Base-by-base conservation (phyloP, 345 rosid species). In the Durio zibethinus region DNA sequence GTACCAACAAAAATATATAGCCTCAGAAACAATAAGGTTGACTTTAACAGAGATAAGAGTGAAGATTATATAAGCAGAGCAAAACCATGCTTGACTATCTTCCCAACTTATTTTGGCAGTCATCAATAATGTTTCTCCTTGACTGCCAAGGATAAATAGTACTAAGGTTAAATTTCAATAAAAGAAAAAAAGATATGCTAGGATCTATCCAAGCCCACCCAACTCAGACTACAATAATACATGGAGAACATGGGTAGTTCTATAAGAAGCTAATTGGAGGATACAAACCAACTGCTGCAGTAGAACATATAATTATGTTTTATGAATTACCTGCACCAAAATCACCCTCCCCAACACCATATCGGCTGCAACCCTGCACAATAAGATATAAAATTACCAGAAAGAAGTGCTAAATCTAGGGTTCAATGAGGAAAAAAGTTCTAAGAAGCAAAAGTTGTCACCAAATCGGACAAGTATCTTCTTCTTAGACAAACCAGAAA, bases 281-380 rank as follows among this genome's bases (percentile, higher is more conserved):
- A 56, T 12, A 29, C 31, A 67, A 75, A 62, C 59, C 53, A 66
- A 79, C 69, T 25, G 35, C n/a, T 3, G 25, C 60, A 57, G 12
- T 79, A 3, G 45, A 68, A 35, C 3, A 21, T 64, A 47, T 48
- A 14, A 59, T 7, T 18, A 48, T 15, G n/a, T 68, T 57, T 57
- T 57, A 61, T 21, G 27, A 40, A 78, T 77, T 92, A 94, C 99
- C 97, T 78, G 89, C 75, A 74, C 91, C 89, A 80, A 85, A 87
- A 80, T 85, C 86, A 47, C 67, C 83, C 80, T 92, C 94, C 56
- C 84, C 83, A 15, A 79, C 80, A 75, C 82, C 84, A 68, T 88
- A 92, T 66, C 86, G 88, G 85, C 90, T 86, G 84, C 95, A 97
- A 83, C 97, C 97, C 99, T 94, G 91, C 82, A 85, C 76, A 82